Conservation (phyloP, 306 rosid genomes). For the Dryas octopetala region DNA sequence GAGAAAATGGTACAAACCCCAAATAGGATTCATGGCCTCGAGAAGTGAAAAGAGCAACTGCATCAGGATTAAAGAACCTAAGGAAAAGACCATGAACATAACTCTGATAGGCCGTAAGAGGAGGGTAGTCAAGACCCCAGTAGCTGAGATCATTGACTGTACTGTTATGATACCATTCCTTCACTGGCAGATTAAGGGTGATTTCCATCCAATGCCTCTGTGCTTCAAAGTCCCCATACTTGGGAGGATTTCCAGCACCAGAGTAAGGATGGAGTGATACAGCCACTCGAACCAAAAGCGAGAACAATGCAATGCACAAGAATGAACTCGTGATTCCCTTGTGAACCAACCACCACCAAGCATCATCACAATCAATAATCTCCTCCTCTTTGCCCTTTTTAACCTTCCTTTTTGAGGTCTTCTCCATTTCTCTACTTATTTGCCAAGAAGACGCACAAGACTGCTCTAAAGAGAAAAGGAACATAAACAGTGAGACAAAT, state of each 20-base stretch:
- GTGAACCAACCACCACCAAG: conserved; percentile 61
- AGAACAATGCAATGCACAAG: conserved; percentile 54
- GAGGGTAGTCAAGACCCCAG: conserved; percentile 98
- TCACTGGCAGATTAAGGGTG: conserved; percentile 64
- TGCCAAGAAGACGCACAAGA: neutral
- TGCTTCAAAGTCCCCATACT: conserved; percentile 86
- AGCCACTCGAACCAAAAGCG: conserved; percentile 58
- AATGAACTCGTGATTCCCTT: conserved; percentile 52
- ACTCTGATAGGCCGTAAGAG: conserved; percentile 93
- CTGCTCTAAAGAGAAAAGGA: neutral
- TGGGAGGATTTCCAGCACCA: conserved; percentile 75
- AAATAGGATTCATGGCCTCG: conserved; percentile 84
- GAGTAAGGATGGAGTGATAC: conserved; percentile 83
- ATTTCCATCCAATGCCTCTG: conserved; percentile 99
- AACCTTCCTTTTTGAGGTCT: conserved; percentile 6
- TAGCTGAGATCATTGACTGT: conserved; percentile 68
- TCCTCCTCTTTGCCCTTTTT: conserved; percentile 18
- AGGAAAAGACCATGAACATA: conserved; percentile 70
- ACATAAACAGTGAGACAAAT: neutral
- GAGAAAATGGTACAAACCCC: conserved; percentile 49
- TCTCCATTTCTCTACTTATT: neutral
- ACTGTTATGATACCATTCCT: conserved; percentile 74
- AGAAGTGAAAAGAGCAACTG: conserved; percentile 64
- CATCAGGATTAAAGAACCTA: conserved; percentile 53
- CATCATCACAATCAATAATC: conserved; percentile 19